phyloP scores from a whole-genome alignment of 345 rosid genomes.

The Diplotaxis tenuifolia region DNA sequence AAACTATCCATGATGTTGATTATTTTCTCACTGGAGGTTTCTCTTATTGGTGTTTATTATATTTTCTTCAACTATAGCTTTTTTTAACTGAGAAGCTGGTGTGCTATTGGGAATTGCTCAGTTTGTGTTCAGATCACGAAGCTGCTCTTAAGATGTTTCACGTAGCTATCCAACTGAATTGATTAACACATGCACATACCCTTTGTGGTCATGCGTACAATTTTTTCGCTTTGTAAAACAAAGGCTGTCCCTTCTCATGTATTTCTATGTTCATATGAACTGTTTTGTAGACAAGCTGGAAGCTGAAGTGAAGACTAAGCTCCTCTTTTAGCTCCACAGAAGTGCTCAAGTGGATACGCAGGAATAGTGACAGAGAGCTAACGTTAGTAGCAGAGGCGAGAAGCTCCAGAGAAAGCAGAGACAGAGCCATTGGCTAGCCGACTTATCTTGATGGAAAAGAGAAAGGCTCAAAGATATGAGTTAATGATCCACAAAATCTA shows the following conservation, averaged over 20 bases:
- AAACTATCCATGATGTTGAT: neutral
- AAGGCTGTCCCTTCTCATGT: neutral
- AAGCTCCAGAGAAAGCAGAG: neutral
- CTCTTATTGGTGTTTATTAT: neutral
- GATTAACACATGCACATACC: no score
- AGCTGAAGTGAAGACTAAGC: neutral
- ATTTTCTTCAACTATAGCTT: conserved; percentile 17
- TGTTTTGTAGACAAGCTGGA: neutral
- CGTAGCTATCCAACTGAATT: conserved; percentile 48
- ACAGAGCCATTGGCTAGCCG: neutral
- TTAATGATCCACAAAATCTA: no score
- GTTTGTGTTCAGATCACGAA: conserved; percentile 90
- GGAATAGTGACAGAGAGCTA: no score
- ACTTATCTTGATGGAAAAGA: neutral
- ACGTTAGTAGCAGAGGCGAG: no score
- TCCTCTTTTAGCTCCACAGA: neutral
- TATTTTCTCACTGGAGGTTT: neutral
- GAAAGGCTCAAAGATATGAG: neutral
- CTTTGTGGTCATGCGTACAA: no score
- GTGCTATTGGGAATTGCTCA: conserved; percentile 89
- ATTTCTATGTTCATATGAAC: neutral
- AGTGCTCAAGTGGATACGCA: no score
- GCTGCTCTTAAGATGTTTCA: conserved; percentile 79
- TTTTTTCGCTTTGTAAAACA: neutral
- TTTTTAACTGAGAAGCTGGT: conserved; percentile 46